Percentiles rank a stretch among this genome's conserved stretches.
Conservation (phyloP, 306 rosid genomes). For the Albizia julibrissin region DNA sequence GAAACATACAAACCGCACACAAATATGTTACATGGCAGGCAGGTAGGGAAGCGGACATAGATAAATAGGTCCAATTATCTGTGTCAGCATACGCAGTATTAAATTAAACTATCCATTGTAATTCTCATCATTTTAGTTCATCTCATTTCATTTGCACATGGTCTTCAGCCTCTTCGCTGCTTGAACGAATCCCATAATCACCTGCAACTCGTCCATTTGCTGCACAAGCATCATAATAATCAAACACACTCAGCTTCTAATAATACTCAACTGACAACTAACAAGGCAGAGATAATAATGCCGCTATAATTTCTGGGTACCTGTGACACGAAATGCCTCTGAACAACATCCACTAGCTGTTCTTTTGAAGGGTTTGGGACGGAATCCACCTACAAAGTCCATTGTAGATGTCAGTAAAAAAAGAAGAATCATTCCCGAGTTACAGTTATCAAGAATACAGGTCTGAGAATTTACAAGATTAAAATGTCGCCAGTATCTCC, state of each 20-base stretch:
- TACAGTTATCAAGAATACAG: neutral
- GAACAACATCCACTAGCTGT: conserved; percentile 84
- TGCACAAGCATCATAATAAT: conserved; percentile 31
- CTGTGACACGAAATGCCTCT: conserved; percentile 98
- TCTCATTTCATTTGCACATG: conserved; percentile 65
- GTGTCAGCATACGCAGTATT: conserved; percentile 61
- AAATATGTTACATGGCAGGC: conserved; percentile 51
- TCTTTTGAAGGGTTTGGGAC: conserved; percentile 89
- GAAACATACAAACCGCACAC: conserved; percentile 38
- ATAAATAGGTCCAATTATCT: conserved; percentile 43
- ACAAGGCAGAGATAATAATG: neutral
- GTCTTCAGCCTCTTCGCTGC: conserved; percentile 90
- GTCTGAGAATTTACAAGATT: conserved; percentile 64
- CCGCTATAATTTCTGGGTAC: conserved; percentile 37
- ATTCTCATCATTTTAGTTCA: conserved; percentile 5
- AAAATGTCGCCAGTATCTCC: conserved; percentile 96
- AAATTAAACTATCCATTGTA: conserved; percentile 33
- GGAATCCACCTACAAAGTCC: conserved; percentile 60
- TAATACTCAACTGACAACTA: neutral
- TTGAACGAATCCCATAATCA: conserved; percentile 85
- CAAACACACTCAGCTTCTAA: neutral
- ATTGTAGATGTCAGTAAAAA: neutral
- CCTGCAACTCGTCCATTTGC: conserved; percentile 99
- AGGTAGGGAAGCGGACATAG: conserved; percentile 49
- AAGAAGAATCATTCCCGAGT: neutral